Evolutionary conservation across 306 rosid species (phyloP), one percentile per base, ranked within the genome.

Genomic region (Malus asiatica): DNA sequence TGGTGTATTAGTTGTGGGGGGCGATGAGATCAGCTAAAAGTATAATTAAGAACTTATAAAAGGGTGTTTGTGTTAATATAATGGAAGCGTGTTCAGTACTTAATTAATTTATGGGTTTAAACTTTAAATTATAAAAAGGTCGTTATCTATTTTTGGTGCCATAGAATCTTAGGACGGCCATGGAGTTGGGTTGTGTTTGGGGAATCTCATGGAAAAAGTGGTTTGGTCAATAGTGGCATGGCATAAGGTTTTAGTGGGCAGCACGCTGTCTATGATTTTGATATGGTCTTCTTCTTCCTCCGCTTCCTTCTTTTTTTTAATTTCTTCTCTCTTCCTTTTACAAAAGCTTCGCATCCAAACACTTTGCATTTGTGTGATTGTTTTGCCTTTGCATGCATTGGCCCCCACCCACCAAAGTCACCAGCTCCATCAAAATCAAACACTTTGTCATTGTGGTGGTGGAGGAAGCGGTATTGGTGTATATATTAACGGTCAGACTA

Each of bases 141-240:
- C 85, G 46, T 86, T 80, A 81, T 90, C 86, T 76, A 71, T 80
- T 66, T 72, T 77, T 45, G 78, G 83, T 86, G 85, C 66, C 78
- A 77, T 71, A 82, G 93, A 89, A 93, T 89, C 90, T 79, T 83
- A 82, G 94, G 97, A 81, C 87, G 97, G 92, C 92, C 89, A 82
- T 45, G 44, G 72, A 81, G 84, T 82, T 86, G 83, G 77, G 92
- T 81, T 64, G 64, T 72, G 84, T 81, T 82, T 40, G 40, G 78
- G 86, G 96, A 93, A 89, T 89, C 89, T 84, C 89, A 68, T 82
- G 35, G 83, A 88, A 51, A 89, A 89, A 92, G 81, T 35, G 8
- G 87, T 76, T 82, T 52, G 71, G 84, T 73, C 79, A 71, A 74
- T 80, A 84, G 88, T 83, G 85, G 89, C 79, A 70, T 59, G 73